Conservation (phyloP, 2,329 filamentous ascomycete genomes). For the Xylaria polymorpha region DNA sequence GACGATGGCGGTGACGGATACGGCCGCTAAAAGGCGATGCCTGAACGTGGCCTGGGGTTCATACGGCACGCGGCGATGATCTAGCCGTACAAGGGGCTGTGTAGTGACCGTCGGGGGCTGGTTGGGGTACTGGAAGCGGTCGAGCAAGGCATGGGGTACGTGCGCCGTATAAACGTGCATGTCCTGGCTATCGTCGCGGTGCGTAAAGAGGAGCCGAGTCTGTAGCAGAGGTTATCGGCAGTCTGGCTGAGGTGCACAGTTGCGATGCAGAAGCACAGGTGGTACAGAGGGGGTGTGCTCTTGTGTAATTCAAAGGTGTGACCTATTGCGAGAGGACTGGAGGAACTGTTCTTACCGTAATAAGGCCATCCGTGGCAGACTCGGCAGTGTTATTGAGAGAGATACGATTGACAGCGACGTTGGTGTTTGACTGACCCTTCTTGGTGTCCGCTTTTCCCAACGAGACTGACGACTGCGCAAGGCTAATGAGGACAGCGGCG, state of each 20-base stretch:
- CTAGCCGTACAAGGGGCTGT: slow-evolving; percentile 4
- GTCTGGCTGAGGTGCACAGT: no score
- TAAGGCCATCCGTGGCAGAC: not conserved
- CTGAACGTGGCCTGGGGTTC: slow-evolving; percentile 5
- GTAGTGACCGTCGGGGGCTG: not conserved
- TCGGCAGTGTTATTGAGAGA: slow-evolving; percentile 2
- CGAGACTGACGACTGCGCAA: no score
- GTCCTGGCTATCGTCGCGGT: not conserved
- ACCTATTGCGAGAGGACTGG: no score
- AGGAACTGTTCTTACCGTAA: no score
- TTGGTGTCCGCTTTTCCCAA: no score
- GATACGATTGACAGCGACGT: slow-evolving; percentile 4
- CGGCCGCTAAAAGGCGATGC: slow-evolving; percentile 4
- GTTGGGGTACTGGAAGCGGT: slow-evolving; percentile 21
- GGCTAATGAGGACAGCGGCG: not conserved
- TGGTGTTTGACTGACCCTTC: not conserved
- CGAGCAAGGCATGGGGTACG: slow-evolving; percentile 10
- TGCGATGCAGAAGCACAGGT: no score
- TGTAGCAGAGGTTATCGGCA: no score
- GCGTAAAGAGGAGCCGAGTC: no score
- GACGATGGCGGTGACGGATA: slow-evolving; percentile 5
- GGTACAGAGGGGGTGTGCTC: no score
- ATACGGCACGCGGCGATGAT: slow-evolving; percentile 3
- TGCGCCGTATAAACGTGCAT: slow-evolving; percentile 24
- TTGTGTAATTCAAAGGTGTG: no score